Percentiles rank a stretch among this genome's conserved stretches.
Evolutionary conservation across 768 basidiomycete genomes (phyloP).

Genomic region (Nevesoporus exiguus): DNA sequence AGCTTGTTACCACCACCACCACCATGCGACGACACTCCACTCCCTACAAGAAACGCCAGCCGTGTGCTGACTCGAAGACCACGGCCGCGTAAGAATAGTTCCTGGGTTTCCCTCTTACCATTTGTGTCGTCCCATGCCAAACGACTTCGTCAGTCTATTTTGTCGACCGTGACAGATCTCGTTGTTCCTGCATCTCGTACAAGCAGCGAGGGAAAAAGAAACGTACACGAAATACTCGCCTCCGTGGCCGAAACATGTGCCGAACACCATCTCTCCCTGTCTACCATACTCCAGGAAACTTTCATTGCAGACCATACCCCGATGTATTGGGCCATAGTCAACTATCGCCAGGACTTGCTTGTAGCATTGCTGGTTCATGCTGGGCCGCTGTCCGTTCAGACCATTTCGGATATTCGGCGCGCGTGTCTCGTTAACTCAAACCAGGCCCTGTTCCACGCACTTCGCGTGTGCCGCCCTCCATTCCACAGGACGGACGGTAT

Average conservation of each 20-base stretch:
- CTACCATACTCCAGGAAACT: slow-evolving; percentile 26
- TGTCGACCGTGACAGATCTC: slow-evolving; percentile 51
- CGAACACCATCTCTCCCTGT: slow-evolving; percentile 43
- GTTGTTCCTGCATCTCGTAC: slow-evolving; percentile 24
- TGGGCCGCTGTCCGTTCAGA: slow-evolving; percentile 36
- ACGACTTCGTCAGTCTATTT: slow-evolving; percentile 50
- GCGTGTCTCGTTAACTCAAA: slow-evolving; percentile 50
- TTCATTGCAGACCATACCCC: slow-evolving; percentile 25
- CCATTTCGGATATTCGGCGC: slow-evolving; percentile 59
- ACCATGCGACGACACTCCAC: not conserved
- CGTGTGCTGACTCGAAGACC: not conserved
- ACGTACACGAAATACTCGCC: slow-evolving; percentile 44
- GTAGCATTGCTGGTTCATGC: slow-evolving; percentile 53
- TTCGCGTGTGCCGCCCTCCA: slow-evolving; percentile 22
- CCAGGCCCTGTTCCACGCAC: slow-evolving; percentile 27
- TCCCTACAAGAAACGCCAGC: not conserved
- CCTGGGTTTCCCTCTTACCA: slow-evolving; percentile 32
- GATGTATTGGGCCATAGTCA: slow-evolving; percentile 31
- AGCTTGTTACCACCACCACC: not conserved
- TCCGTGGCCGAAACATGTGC: slow-evolving; percentile 60
- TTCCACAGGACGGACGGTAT: slow-evolving; percentile 24
- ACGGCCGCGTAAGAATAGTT: slow-evolving; percentile 5
- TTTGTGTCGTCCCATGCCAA: slow-evolving; percentile 33
- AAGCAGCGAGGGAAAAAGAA: not conserved
- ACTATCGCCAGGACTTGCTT: slow-evolving; percentile 40